Percentiles rank a stretch among this genome's conserved stretches.
phyloP scores from a whole-genome alignment of 1,284 basidiomycete genomes.

The Volvariella surrecta region DNA sequence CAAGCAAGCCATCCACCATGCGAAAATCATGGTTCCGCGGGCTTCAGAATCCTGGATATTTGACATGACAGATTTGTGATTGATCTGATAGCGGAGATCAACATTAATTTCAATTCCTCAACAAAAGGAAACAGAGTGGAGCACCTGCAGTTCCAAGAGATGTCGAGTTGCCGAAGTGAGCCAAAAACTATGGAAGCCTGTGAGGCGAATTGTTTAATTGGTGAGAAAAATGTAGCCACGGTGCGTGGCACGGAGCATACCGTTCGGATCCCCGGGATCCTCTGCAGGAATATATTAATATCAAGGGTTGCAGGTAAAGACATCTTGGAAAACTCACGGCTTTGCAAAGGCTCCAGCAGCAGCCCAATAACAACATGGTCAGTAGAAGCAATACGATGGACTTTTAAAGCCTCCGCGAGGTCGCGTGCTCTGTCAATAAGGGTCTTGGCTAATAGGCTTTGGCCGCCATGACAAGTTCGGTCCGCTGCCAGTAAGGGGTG shows the following conservation, averaged over 20 bases:
- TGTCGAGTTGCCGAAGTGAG: slow-evolving; percentile 68
- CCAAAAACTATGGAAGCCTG: slow-evolving; percentile 80
- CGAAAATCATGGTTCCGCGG: slow-evolving; percentile 75
- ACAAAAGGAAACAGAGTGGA: slow-evolving; percentile 14
- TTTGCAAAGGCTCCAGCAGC: slow-evolving; percentile 72
- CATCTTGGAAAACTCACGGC: slow-evolving; percentile 48
- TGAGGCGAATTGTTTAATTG: slow-evolving; percentile 8
- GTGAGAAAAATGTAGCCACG: neutral
- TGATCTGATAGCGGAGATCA: slow-evolving; percentile 47
- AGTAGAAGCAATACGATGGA: slow-evolving; percentile 69
- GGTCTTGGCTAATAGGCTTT: slow-evolving; percentile 71
- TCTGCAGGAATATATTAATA: slow-evolving; percentile 32
- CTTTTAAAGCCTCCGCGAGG: slow-evolving; percentile 78
- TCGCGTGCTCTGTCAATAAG: slow-evolving; percentile 76
- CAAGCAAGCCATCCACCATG: slow-evolving; percentile 72
- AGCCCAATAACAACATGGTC: slow-evolving; percentile 77
- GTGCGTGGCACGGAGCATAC: slow-evolving; percentile 25
- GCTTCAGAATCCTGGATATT: slow-evolving; percentile 62
- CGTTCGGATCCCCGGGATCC: slow-evolving; percentile 56
- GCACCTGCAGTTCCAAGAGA: slow-evolving; percentile 65
- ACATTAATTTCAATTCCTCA: slow-evolving; percentile 11
- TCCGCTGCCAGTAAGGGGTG: slow-evolving; percentile 76
- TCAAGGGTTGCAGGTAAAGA: slow-evolving; percentile 9
- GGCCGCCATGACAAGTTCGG: slow-evolving; percentile 58
- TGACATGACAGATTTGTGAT: slow-evolving; percentile 68